Evolutionary conservation across 768 basidiomycete species (phyloP).

Genomic region (Rhizopogon rudus): DNA sequence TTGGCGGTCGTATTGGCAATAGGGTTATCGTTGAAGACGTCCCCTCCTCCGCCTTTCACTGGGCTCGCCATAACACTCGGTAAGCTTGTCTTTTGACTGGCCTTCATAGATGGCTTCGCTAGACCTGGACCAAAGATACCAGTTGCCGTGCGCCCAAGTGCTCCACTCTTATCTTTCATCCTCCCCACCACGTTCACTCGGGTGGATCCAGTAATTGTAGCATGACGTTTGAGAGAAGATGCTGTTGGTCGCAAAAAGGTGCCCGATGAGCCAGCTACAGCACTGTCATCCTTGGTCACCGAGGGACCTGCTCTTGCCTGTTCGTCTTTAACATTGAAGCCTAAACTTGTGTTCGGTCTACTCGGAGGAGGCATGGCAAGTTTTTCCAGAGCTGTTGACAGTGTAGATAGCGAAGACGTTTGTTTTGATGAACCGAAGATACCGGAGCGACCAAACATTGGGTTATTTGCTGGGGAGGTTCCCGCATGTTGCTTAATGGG

Average conservation of each 20-base stretch:
- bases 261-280: conserved; percentile 4
- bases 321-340: conserved; percentile 34
- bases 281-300: conserved; percentile 19
- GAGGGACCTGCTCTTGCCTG: conserved; percentile 1
- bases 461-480: conserved; percentile 5
- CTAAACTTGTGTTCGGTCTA: conserved; percentile 66
- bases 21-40: background rate
- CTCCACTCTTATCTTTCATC: background rate
- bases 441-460: background rate
- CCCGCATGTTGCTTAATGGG: conserved; percentile 10
- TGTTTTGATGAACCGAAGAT: conserved; percentile 4
- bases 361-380: conserved; percentile 61
- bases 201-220: conserved; percentile 9
- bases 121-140: conserved; percentile 19
- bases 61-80: conserved; percentile 43
- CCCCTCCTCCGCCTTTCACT: conserved; percentile 31
- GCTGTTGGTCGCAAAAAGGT: conserved; percentile 25
- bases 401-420: conserved; percentile 49
- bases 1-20: background rate
- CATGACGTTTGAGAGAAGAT: conserved; percentile 24
- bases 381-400: conserved; percentile 67
- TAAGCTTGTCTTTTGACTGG: conserved; percentile 39
- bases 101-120: conserved; percentile 18
- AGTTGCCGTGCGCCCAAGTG: conserved; percentile 5
- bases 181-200: conserved; percentile 1